Conservation (phyloP, 768 basidiomycete genomes). For the Omphalotus guepiniiformis region DNA sequence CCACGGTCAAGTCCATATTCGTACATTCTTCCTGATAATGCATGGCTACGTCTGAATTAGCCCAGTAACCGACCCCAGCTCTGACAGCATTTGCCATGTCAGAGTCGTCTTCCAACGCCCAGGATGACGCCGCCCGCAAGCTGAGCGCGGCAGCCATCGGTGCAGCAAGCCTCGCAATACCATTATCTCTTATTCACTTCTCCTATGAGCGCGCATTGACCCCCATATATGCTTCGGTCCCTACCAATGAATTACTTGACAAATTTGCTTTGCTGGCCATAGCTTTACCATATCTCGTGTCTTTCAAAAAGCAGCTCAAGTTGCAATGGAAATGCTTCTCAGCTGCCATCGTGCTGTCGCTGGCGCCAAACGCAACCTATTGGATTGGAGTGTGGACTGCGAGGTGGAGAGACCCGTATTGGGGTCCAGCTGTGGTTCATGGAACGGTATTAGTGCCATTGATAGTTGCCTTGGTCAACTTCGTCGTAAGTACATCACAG, state of each 20-base stretch:
- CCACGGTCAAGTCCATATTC: too few species aligned
- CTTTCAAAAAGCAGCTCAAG: slow-evolving; percentile 8
- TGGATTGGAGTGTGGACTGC: slow-evolving; percentile 61
- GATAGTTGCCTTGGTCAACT: slow-evolving; percentile 36
- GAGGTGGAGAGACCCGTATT: slow-evolving; percentile 44
- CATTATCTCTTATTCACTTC: slow-evolving; percentile 55
- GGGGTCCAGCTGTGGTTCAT: slow-evolving; percentile 62
- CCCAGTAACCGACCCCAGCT: too few species aligned
- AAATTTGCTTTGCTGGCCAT: slow-evolving; percentile 37
- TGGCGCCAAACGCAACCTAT: slow-evolving; percentile 61
- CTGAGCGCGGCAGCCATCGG: too few species aligned
- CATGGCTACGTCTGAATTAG: too few species aligned
- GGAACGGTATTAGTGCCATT: slow-evolving; percentile 52
- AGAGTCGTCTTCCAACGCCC: too few species aligned
- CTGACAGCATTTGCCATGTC: too few species aligned
- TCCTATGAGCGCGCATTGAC: slow-evolving; percentile 60
- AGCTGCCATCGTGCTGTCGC: slow-evolving; percentile 37
- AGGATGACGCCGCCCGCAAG: too few species aligned
- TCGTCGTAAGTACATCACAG: neutral
- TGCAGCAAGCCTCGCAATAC: neutral
- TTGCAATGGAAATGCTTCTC: slow-evolving; percentile 24
- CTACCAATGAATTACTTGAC: slow-evolving; percentile 48
- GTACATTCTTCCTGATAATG: too few species aligned
- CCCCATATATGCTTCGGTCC: slow-evolving; percentile 64
- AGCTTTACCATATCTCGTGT: slow-evolving; percentile 21